A percentile compares a stretch with the other conserved stretches of the same genome.
phyloP scores from a whole-genome alignment of 345 rosid genomes.

The Xanthoceras sorbifolium region DNA sequence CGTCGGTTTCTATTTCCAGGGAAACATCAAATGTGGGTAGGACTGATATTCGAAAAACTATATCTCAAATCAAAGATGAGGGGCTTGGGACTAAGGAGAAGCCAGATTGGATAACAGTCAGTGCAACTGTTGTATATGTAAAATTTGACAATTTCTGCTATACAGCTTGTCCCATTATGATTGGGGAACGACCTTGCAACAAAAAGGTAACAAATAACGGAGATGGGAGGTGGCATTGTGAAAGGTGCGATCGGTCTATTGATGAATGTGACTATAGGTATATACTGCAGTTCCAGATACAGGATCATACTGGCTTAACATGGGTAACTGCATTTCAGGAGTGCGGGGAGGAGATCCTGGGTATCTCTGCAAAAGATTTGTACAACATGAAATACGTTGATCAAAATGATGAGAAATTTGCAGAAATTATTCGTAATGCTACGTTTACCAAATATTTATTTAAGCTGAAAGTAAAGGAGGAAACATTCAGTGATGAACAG shows the following conservation, averaged over 20 bases:
- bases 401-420: constrained; percentile 67
- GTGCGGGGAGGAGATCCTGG: constrained; percentile 79
- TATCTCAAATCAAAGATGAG: constrained; percentile 90
- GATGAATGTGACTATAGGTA: constrained; percentile 87
- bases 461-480: constrained; percentile 94
- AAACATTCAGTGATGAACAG: constrained; percentile 80
- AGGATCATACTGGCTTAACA: constrained; percentile 80
- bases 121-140: constrained; percentile 60
- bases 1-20: constrained; percentile 72
- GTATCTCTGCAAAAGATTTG: constrained; percentile 82
- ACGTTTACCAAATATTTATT: constrained; percentile 64
- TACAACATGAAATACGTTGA: constrained; percentile 60
- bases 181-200: constrained; percentile 79
- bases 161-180: constrained; percentile 83
- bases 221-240: constrained; percentile 92
- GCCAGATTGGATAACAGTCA: constrained; percentile 86
- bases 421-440: constrained; percentile 62
- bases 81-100: constrained; percentile 88
- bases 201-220: constrained; percentile 92
- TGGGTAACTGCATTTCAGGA: constrained; percentile 97
- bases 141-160: constrained; percentile 88
- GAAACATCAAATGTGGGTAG: constrained; percentile 52
- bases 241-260: constrained; percentile 66
- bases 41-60: constrained; percentile 61
- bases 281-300: constrained; percentile 84